Conservation (phyloP, 2,329 filamentous ascomycete genomes). For the Stagonosporopsis vannaccii region DNA sequence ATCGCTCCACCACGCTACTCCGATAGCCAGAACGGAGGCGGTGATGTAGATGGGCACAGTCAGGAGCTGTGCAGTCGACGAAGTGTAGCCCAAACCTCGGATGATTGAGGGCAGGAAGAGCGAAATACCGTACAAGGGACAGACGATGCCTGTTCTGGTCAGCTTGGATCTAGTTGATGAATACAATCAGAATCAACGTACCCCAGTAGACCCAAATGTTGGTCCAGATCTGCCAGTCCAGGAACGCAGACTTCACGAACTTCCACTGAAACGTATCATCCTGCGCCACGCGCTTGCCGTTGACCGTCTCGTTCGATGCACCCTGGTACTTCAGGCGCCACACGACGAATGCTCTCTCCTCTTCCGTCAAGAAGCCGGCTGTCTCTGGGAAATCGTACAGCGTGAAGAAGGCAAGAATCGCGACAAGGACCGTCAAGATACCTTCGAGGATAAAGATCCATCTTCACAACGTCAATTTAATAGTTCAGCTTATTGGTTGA, state of each 20-base stretch:
- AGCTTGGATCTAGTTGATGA: constrained; percentile 1
- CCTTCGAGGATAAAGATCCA: constrained; percentile 49
- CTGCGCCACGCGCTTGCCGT: constrained; percentile 72
- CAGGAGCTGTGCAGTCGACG: constrained; percentile 51
- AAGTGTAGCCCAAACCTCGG: constrained; percentile 49
- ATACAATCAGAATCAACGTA: constrained; percentile 36
- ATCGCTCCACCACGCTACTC: constrained; percentile 43
- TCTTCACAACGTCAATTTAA: constrained; percentile 13
- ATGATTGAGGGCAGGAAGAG: constrained; percentile 58
- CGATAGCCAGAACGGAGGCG: constrained; percentile 45
- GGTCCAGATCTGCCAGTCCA: constrained; percentile 58
- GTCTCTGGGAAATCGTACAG: constrained; percentile 70
- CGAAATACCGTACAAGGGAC: constrained; percentile 48
- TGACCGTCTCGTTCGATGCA: constrained; percentile 56
- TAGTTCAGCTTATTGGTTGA: too few relatives aligned
- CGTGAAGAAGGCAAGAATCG: constrained; percentile 56
- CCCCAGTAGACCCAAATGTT: constrained; percentile 70
- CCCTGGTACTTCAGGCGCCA: constrained; percentile 62
- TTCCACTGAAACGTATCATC: constrained; percentile 73
- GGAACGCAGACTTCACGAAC: constrained; percentile 53
- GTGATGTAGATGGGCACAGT: constrained; percentile 55
- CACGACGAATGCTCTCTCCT: constrained; percentile 64
- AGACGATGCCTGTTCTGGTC: constrained; percentile 44
- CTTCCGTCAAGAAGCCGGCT: constrained; percentile 62
- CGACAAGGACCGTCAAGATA: constrained; percentile 47